Conservation (phyloP, 805 yeast genomes). For the Starmerella sp. region DNA sequence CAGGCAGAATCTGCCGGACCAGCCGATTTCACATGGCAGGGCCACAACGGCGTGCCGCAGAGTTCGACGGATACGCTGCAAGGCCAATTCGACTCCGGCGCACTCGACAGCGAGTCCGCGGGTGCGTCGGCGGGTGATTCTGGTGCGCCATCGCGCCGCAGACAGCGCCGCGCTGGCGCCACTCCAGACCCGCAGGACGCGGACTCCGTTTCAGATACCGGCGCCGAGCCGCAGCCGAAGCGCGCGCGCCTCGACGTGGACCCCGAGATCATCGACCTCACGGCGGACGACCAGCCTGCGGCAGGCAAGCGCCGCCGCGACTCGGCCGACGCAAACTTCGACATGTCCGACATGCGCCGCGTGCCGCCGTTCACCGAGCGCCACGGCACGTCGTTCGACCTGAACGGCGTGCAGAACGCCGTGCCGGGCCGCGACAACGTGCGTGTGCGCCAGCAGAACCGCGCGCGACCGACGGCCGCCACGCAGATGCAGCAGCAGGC, state of each 20-base stretch:
- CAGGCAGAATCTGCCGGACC: too few species aligned
- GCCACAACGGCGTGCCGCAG: too few species aligned
- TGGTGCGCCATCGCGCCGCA: not conserved
- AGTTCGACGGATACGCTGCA: too few species aligned
- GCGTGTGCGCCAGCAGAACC: slow-evolving; percentile 9
- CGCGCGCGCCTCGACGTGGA: not conserved
- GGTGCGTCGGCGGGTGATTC: too few species aligned
- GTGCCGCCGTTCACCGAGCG: slow-evolving; percentile 19
- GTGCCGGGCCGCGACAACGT: slow-evolving; percentile 2
- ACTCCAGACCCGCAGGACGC: not conserved
- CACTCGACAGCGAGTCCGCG: too few species aligned
- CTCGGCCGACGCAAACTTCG: slow-evolving; percentile 2
- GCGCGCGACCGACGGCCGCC: not conserved
- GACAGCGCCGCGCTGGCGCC: not conserved
- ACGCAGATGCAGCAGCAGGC: not conserved
- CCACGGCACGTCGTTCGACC: slow-evolving; percentile 12
- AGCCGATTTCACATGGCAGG: too few species aligned
- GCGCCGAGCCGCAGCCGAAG: not conserved
- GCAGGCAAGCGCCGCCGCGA: not conserved
- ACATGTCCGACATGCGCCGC: slow-evolving; percentile 8
- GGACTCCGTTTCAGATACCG: not conserved
- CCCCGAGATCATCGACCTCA: not conserved
- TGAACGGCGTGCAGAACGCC: slow-evolving; percentile 1
- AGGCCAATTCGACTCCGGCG: too few species aligned
- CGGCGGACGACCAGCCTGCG: not conserved